Base-by-base conservation (phyloP, 78 protist species). In the Anaeramoeba flamelloides region DNA sequence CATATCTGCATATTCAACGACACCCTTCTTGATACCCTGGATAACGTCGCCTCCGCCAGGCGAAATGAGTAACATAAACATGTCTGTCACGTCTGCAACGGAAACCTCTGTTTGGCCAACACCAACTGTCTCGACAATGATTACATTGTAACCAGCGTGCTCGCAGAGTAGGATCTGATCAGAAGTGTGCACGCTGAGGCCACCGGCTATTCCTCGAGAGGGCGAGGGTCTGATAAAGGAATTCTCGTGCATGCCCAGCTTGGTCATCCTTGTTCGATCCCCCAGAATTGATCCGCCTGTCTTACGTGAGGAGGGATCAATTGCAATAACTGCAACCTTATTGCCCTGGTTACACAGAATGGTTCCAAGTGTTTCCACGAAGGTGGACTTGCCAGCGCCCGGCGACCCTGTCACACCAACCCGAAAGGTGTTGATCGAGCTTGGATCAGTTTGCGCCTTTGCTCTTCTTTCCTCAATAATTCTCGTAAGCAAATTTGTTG, bases 41-140 rank as follows among this genome's bases (percentile, higher is more conserved):
- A 96, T 90, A 75, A 90, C 97, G 40, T 96, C 99, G 37, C 99
- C 99, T 8, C 84, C 88, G 2, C 90, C 96, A 0, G 99, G 99
- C 3, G 97, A 92, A 2, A 94, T 84, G 1, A 94, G 84, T 30
- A 96, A 75, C n/a, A 80, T 31, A 38, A 92, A 86, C 36, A 91
- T 0, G 83, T 96, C 99, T 0, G 89, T 90, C 88, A 93, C 83
- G 31, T 90, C 88, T 1, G 89, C 89, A 1, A 91, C 96, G 4
- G 79, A 82, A 0, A 82, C 77, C 78, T 96, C 99, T 0, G 90
- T 82, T 84, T 96, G 97, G 17, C 97, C 97, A 26, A 94, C 99
- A 0, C 99, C 99, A n/a, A 96, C 97, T 1, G 99, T 96, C 76
- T 96, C 99, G 2, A 96, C 84, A 8, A 96, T 37, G 36, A 89